Percentiles rank a stretch among this genome's conserved stretches.
Conservation (phyloP, 768 basidiomycete genomes). For the Suillus sp. region DNA sequence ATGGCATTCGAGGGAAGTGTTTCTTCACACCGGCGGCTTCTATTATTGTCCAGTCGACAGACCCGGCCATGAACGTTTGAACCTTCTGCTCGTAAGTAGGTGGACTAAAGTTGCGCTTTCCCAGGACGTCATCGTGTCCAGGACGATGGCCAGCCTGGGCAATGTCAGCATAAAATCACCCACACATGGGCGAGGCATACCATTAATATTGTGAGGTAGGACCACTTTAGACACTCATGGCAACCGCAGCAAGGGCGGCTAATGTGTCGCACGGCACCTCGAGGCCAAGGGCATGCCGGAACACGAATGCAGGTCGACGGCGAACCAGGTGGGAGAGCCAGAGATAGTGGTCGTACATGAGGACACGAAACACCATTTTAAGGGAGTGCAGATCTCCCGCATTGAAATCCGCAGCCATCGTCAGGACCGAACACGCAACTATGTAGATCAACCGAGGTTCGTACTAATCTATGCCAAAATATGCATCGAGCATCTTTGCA, state of each 20-base stretch:
- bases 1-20: slow-evolving; percentile 6
- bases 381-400: not conserved
- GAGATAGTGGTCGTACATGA: not conserved
- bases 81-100: not conserved
- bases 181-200: not conserved
- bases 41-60: not conserved
- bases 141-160: not conserved
- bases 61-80: not conserved
- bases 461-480: not conserved
- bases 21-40: not conserved
- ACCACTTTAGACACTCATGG: not conserved
- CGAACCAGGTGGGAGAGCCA: not conserved
- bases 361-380: not conserved
- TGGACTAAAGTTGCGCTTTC: not conserved
- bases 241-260: not conserved
- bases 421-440: not conserved
- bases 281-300: not conserved
- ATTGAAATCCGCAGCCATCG: not conserved
- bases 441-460: not conserved
- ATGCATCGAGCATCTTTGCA: slow-evolving; percentile 16
- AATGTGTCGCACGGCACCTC: not conserved
- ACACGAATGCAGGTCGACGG: not conserved
- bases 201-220: not conserved
- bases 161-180: not conserved
- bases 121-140: not conserved